phyloP scores from a whole-genome alignment of 768 basidiomycete genomes.

The Boletus subparvulus region DNA sequence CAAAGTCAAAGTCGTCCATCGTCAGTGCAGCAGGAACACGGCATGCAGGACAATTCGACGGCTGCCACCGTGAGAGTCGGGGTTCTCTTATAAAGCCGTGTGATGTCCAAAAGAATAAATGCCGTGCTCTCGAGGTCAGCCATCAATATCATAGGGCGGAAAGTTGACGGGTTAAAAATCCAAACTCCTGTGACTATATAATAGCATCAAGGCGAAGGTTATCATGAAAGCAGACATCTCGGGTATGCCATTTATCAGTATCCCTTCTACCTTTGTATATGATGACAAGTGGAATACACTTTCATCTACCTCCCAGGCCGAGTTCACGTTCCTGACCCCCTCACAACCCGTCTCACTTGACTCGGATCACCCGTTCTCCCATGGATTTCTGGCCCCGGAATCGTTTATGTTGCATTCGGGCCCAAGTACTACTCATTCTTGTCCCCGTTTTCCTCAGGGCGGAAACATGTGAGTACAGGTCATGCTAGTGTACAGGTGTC shows the following conservation, averaged over 20 bases:
- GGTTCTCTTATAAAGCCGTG: too few species aligned
- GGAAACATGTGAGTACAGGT: neutral
- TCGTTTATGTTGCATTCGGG: neutral
- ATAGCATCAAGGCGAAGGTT: too few species aligned
- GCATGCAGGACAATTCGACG: neutral
- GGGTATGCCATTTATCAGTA: too few species aligned
- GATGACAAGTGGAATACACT: neutral
- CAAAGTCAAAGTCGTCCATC: slow-evolving; percentile 68
- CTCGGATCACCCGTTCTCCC: neutral
- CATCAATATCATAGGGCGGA: too few species aligned
- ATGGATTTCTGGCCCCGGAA: neutral
- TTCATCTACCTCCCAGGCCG: neutral
- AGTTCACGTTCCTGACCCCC: neutral
- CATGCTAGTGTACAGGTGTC: too few species aligned
- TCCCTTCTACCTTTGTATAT: neutral
- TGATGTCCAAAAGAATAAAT: too few species aligned
- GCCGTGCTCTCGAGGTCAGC: too few species aligned
- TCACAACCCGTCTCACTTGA: neutral
- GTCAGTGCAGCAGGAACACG: neutral
- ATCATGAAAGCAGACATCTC: too few species aligned
- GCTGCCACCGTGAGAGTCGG: too few species aligned
- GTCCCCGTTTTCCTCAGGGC: neutral
- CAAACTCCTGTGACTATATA: too few species aligned
- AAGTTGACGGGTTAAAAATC: too few species aligned
- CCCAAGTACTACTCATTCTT: neutral